phyloP scores from a whole-genome alignment of 768 basidiomycete genomes.

The Pleurotus eryngii region DNA sequence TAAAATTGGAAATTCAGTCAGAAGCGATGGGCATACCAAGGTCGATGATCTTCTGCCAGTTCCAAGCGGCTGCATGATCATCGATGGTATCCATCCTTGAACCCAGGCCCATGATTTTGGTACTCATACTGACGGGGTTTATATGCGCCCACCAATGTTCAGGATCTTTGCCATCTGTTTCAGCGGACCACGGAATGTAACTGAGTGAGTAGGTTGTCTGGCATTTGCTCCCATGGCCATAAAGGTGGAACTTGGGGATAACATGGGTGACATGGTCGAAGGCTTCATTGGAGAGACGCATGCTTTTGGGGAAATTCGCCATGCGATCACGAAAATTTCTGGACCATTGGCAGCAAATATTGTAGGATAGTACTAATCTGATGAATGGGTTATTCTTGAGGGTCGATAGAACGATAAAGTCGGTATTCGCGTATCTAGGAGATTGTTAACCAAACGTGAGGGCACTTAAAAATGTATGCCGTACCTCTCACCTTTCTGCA shows the following conservation, averaged over 20 bases:
- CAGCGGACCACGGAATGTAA: conserved; percentile 21
- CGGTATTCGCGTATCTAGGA: conserved; percentile 27
- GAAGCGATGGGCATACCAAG: background rate
- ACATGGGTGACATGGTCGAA: background rate
- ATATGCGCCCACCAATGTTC: conserved; percentile 23
- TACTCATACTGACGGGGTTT: conserved; percentile 23
- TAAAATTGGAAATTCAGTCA: no score
- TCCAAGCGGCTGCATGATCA: conserved; percentile 22
- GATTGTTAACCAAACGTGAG: background rate
- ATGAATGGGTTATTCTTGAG: conserved; percentile 2
- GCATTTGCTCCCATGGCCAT: conserved; percentile 14
- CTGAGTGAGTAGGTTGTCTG: conserved; percentile 13
- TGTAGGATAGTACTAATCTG: conserved; percentile 24
- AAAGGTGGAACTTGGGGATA: conserved; percentile 13
- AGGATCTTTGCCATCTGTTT: conserved; percentile 23
- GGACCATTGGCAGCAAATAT: conserved; percentile 25
- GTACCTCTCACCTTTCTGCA: conserved; percentile 32
- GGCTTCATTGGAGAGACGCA: background rate
- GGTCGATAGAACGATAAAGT: conserved; percentile 20
- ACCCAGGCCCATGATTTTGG: conserved; percentile 26
- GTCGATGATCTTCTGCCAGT: conserved; percentile 16
- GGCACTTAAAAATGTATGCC: background rate
- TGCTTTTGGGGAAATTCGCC: background rate
- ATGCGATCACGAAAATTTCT: conserved; percentile 5
- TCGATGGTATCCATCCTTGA: conserved; percentile 23